Conservation (phyloP, 2,329 filamentous ascomycete species). For the Corynespora cassiicola region DNA sequence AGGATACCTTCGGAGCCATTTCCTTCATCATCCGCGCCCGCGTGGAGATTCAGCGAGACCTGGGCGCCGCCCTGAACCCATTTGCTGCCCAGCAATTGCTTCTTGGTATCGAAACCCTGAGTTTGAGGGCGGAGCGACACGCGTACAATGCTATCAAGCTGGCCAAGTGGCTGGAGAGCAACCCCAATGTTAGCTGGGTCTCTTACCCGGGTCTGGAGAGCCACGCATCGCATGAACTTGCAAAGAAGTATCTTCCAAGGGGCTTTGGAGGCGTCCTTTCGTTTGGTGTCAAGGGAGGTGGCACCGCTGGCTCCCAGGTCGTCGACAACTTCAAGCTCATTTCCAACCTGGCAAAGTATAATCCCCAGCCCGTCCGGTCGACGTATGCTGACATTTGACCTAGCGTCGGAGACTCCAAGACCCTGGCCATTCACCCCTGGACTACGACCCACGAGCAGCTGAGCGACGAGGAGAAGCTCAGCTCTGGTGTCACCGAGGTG, state of each 20-base stretch:
- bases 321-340: slow-evolving; percentile 96
- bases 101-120: slow-evolving; percentile 88
- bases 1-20: slow-evolving; percentile 85
- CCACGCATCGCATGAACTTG: slow-evolving; percentile 79
- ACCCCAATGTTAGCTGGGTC: slow-evolving; percentile 87
- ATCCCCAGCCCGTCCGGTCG: neutral
- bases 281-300: slow-evolving; percentile 91
- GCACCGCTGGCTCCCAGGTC: slow-evolving; percentile 80
- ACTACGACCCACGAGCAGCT: slow-evolving; percentile 95
- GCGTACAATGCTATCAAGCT: slow-evolving; percentile 82
- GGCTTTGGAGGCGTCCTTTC: slow-evolving; percentile 91
- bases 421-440: slow-evolving; percentile 93
- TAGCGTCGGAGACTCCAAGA: slow-evolving; percentile 90
- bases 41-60: slow-evolving; percentile 87
- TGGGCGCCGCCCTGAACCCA: slow-evolving; percentile 83
- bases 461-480: slow-evolving; percentile 77
- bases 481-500: slow-evolving; percentile 81
- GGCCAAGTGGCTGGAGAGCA: slow-evolving; percentile 82
- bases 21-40: slow-evolving; percentile 85
- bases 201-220: slow-evolving; percentile 87
- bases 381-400: slow-evolving; percentile 10
- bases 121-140: slow-evolving; percentile 83
- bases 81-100: slow-evolving; percentile 93
- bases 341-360: slow-evolving; percentile 86
- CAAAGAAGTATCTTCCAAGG: slow-evolving; percentile 84